These are phyloP conservation scores for Vaccinium corymbosum DNA, from an alignment of 148 eudicot species.

Conservation along the genomic window DNA sequence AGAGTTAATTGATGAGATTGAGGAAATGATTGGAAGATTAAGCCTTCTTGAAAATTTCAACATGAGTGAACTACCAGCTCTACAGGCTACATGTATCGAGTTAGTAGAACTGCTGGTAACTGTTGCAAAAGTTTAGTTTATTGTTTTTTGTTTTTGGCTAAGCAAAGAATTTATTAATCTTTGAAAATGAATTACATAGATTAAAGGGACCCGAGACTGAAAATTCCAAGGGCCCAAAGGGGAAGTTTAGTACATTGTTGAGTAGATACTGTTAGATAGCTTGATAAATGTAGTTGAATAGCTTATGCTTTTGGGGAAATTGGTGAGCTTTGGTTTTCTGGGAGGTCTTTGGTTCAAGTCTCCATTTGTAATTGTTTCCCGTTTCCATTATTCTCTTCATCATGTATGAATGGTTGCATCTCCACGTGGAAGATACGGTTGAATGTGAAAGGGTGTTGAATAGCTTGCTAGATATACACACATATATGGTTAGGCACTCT, in stretches of 20 bases:
- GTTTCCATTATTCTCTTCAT: background rate
- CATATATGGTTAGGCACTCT: background rate
- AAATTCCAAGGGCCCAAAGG: no score
- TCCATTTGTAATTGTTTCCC: background rate
- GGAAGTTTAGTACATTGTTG: no score
- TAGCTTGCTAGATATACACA: background rate
- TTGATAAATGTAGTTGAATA: background rate
- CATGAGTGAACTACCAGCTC: conserved; percentile 64
- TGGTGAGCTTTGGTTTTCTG: background rate
- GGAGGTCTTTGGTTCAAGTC: background rate
- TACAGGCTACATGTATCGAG: conserved; percentile 61
- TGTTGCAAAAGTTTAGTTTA: conserved; percentile 9
- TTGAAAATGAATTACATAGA: no score
- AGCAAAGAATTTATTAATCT: no score
- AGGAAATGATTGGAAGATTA: conserved; percentile 62
- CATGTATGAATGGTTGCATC: background rate
- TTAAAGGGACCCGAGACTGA: no score
- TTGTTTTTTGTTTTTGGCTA: background rate
- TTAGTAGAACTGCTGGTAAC: conserved; percentile 77
- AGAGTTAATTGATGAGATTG: conserved; percentile 64
- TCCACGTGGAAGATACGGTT: background rate
- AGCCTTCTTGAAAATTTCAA: conserved; percentile 62
- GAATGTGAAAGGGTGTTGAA: background rate
- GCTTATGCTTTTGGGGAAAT: background rate
- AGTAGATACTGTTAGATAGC: background rate